Conservation (phyloP, 257 asterid genomes). For the Solanum acaule region DNA sequence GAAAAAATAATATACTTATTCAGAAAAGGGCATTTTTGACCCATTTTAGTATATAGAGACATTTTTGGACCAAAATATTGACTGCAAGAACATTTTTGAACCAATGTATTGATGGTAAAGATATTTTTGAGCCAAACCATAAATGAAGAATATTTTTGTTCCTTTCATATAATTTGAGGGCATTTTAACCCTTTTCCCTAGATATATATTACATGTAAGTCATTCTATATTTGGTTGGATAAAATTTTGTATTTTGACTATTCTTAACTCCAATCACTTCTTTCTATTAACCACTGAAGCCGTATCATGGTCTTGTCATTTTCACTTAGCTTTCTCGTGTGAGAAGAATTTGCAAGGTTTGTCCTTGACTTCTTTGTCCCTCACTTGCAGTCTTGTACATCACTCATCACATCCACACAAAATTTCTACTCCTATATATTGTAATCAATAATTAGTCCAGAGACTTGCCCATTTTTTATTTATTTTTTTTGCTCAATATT, state of each 20-base stretch:
- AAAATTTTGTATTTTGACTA: background rate
- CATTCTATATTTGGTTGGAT: background rate
- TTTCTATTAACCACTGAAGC: background rate
- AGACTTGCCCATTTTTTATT: background rate
- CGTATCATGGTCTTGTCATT: background rate
- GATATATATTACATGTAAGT: background rate
- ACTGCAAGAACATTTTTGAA: no score
- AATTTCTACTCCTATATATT: background rate
- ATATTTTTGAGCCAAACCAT: no score
- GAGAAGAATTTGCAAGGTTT: background rate
- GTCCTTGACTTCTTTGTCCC: background rate
- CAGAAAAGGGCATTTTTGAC: no score
- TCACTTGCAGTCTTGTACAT: background rate
- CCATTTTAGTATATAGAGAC: no score
- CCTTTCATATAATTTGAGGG: no score
- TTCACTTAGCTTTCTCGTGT: background rate
- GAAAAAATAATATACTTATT: no score
- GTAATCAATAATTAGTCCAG: background rate
- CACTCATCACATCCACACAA: background rate
- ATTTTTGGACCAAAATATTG: no score
- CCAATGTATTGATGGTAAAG: accelerated
- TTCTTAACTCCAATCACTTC: background rate
- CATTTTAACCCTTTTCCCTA: no score
- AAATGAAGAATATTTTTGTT: no score
- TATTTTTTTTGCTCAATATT: background rate